A percentile compares a stretch with the other conserved stretches of the same genome.
phyloP scores from a whole-genome alignment of 2,329 filamentous ascomycete genomes.

The Metarhizium robertsii region DNA sequence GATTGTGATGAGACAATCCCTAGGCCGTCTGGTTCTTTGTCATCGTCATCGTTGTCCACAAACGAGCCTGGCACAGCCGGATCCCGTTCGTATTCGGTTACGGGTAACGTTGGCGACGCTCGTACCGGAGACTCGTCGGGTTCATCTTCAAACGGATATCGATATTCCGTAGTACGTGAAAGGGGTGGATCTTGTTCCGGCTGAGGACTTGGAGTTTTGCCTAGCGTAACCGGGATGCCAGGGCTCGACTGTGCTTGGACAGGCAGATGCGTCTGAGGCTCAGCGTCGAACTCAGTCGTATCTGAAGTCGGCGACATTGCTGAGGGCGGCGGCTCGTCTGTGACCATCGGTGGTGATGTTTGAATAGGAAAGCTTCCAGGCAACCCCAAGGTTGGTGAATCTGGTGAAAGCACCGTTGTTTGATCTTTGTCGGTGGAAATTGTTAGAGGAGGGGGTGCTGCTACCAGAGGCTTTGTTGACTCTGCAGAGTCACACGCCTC shows the following conservation, averaged over 20 bases:
- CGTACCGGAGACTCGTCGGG: conserved; percentile 5
- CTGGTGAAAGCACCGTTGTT: conserved; percentile 18
- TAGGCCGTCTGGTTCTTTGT: neutral
- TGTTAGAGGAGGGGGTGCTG: conserved; percentile 5
- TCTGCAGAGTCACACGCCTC: neutral
- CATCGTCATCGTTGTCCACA: neutral
- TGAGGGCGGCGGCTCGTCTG: conserved; percentile 44
- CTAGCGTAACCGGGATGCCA: conserved; percentile 16
- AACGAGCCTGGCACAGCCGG: neutral
- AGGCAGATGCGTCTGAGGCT: conserved; percentile 53
- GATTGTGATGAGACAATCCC: conserved; percentile 10
- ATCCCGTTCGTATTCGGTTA: neutral
- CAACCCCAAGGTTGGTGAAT: conserved; percentile 59
- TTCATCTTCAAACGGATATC: conserved; percentile 42
- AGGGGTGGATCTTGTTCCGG: conserved; percentile 12
- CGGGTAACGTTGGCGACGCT: neutral
- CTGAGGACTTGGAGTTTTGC: conserved; percentile 21
- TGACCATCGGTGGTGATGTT: conserved; percentile 23
- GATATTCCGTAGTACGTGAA: conserved; percentile 32
- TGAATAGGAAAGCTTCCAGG: conserved; percentile 50
- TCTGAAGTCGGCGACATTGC: conserved; percentile 51
- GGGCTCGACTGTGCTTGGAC: conserved; percentile 21
- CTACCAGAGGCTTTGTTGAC: neutral
- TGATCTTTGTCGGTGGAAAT: neutral
- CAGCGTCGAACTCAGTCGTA: conserved; percentile 64